These are phyloP conservation scores for Mediolabrus comicus DNA, from an alignment of 108 stramenopile genomes.

Conservation along the genomic window DNA sequence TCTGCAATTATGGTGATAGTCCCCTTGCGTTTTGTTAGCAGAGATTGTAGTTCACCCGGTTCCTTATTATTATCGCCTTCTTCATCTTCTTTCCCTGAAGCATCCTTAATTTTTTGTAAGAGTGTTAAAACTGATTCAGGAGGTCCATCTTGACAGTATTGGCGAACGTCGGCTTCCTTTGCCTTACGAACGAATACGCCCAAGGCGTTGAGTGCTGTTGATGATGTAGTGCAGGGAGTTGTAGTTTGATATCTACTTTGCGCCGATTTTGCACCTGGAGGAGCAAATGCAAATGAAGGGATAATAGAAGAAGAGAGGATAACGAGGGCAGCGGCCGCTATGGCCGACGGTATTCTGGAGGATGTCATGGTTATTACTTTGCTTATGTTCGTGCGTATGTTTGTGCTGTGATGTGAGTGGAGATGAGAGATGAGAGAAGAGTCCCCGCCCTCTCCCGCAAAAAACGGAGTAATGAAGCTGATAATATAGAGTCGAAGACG, in stretches of 20 bases:
- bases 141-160: conserved; percentile 67
- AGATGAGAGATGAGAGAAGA: neutral
- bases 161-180: conserved; percentile 72
- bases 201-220: conserved; percentile 60
- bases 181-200: conserved; percentile 83
- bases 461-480: no score
- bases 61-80: neutral
- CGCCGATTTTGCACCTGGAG: neutral
- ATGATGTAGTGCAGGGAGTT: neutral
- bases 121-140: conserved; percentile 66
- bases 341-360: neutral
- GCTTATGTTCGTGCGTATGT: conserved; percentile 1
- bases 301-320: neutral
- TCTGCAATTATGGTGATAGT: conserved; percentile 88
- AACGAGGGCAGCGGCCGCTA: neutral
- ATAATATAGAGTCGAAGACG: no score
- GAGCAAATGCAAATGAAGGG: neutral
- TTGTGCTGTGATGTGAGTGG: neutral
- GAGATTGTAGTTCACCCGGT: conserved; percentile 53
- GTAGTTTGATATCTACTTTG: neutral
- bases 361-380: neutral
- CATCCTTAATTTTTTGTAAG: conserved; percentile 56
- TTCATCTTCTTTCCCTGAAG: conserved; percentile 3
- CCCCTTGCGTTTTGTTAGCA: conserved; percentile 75
- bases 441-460: conserved; percentile 1